Base-by-base conservation (phyloP, 2,329 filamentous ascomycete species). In the Colletotrichum musicola region DNA sequence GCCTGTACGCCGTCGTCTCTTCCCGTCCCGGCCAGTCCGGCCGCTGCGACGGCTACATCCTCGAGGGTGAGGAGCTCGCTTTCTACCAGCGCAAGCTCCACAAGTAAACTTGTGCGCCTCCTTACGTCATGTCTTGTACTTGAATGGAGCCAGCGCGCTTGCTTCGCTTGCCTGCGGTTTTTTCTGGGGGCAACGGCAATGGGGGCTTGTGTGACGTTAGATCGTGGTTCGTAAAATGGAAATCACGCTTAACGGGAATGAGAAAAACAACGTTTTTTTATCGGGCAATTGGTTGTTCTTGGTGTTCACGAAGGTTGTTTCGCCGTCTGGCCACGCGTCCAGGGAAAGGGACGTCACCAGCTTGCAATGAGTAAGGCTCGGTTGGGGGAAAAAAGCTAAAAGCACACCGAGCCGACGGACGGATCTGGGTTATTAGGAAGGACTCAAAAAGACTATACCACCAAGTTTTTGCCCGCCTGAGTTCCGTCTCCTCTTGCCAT, bases 21-120 rank as follows among this genome's bases (percentile, higher is more conserved):
- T 96, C 92, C 83, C 90, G 96, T 80, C 96, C 96, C 75, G 96
- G 96, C 79, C 96, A 99, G 92, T 96, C 93, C 83, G 96, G 96
- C 80, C 94, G 96, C 86, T 90, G 89, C 79, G 96, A 99, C 83
- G 96, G 96, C 75, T 99, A 99, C 89, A 92, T 99, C 84, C 89
- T 99, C 75, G 96, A 99, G 92, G 96, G 96, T 80, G 96, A 99
- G 85, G 96, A 99, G 91, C 90, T 99, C 81, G 94, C 95, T 84
- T 99, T 99, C 93, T 99, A 99, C 94, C 95, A 97, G 92, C 93
- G 93, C 88, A 95, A 95, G 87, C 94, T 98, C 85, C 93, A 96
- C 91, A 98, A 97, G 90, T 98, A 98, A 88, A 89, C 70, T 74
- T 14, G 14, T 38, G 60, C 60, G 57, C 62, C 40, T 53, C 60